Base-by-base conservation (phyloP, 257 asterid species). In the Solanum appendiculatum region DNA sequence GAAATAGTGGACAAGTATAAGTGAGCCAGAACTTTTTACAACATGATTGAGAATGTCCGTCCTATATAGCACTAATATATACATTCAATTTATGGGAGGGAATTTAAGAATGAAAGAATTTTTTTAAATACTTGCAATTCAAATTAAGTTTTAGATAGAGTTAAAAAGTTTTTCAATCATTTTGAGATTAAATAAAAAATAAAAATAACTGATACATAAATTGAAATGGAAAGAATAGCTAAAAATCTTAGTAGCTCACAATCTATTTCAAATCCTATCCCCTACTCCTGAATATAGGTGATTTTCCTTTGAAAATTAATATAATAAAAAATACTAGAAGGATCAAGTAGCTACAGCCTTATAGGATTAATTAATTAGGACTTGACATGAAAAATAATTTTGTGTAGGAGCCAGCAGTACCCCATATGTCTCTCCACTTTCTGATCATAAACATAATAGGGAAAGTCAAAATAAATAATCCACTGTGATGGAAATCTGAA, bases 371-470 rank as follows among this genome's bases (percentile, higher is more conserved):
- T 54, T 54, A 54, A 54, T 54, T 54, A 6, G 63, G 1, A 54
- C 2, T 54, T n/a, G n/a, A 54, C 63, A 54, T 58, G 68, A 58
- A 58, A 58, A 58, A 9, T 58, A 58, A 23, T 21, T 34, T 70
- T 33, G 46, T 34, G 27, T 34, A 70, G 25, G n/a, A 21, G 63
- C 80, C 80, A 34, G n/a, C 42, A 63, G 70, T 25, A 11, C 44
- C 21, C 80, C 78, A 58, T 58, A 33, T 70, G 78, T 70, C 44
- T 72, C 80, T 72, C 48, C 42, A 34, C 80, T 34, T 18, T 69
- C 6, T 23, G 13, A 56, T 56, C 25, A 56, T 3, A 20, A 3
- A 21, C 0, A 1, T 0, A 0, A 0, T 21, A 0, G 16, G 0
- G 0, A n/a, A 60, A 23, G 31, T n/a, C 16, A 60, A 60, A 60